Percentiles rank a stretch among this genome's conserved stretches.
These are phyloP conservation scores for Brettanomyces sp. DNA, from an alignment of 805 yeast genomes.

Conservation along the genomic window DNA sequence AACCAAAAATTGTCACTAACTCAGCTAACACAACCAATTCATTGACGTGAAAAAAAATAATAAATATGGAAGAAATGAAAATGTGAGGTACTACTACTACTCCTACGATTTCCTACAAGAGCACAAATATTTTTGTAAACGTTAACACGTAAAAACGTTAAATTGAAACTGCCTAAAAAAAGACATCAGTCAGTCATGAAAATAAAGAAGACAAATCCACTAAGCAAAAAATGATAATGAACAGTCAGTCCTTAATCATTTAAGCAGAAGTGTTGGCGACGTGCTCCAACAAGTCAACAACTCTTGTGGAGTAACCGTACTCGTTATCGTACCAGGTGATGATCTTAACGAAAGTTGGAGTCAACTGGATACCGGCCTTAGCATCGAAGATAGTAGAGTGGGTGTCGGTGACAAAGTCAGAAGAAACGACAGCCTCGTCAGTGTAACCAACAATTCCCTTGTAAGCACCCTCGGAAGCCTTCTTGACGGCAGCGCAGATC, in stretches of 20 bases:
- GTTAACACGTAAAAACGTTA: no score
- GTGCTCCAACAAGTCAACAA: slow-evolving; percentile 79
- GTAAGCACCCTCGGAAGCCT: slow-evolving; percentile 69
- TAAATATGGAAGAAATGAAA: no score
- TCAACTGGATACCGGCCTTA: slow-evolving; percentile 80
- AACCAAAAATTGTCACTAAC: no score
- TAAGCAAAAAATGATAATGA: no score
- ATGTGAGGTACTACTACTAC: no score
- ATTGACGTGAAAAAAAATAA: no score
- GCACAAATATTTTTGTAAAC: no score
- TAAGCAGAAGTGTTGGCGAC: slow-evolving; percentile 47
- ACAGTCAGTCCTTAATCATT: slow-evolving; percentile 1
- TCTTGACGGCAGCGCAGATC: slow-evolving; percentile 66
- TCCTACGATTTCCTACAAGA: no score
- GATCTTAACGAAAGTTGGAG: slow-evolving; percentile 84
- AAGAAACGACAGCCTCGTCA: slow-evolving; percentile 84
- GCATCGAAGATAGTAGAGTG: slow-evolving; percentile 88
- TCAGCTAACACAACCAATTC: no score
- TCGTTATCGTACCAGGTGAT: slow-evolving; percentile 95
- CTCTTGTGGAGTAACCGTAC: slow-evolving; percentile 94
- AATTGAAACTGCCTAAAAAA: no score
- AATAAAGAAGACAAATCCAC: no score
- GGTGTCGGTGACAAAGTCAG: slow-evolving; percentile 77
- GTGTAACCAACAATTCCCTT: slow-evolving; percentile 86
- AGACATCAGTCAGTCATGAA: no score